Evolutionary conservation across 1,284 basidiomycete species (phyloP), one percentile per base, ranked within the genome.

Genomic region (Farysia itapuensis): DNA sequence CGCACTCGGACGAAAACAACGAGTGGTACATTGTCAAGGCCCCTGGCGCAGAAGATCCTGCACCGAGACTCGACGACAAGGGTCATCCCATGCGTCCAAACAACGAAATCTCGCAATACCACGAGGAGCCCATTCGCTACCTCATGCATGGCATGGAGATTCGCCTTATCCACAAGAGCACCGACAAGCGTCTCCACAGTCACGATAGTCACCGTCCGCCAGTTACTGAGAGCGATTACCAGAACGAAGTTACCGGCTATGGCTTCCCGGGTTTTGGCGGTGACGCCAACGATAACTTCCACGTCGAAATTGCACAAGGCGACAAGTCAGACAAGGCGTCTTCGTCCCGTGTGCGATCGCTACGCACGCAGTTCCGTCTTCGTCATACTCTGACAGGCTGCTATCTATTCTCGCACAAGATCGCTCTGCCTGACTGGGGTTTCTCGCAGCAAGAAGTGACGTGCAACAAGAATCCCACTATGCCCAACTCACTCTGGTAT

Each of bases 211-310:
- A 69, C 47, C 86, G 94, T 28, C 90, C 95, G 3, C 92, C 93
- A 13, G 85, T 98, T n/a, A 92, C 89, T 35, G 94, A 98, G 49
- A 91, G 95, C 42, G 95, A 99, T 67, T 99, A 96, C 81, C 95
- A 98, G 80, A 94, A 97, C 73, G 95, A 99, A 77, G 93, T 97
- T 0, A 94, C 92, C 1, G 91, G 81, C 1, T 99, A 99, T 71
- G 95, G 95, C 3, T 86, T 89, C 80, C 80, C 85, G 1, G 87
- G 85, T n/a, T 95, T 87, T 15, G 67, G 78, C 0, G 91, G 90
- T 13, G 94, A 97, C 73, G 84, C 85, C 41, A 97, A 98, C 77
- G 94, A 98, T 77, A 90, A 97, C 77, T 99, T 92, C 85, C 81
- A 88, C 54, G 82, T 98, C 34, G 93, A 97, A 78, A 90, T 98